Conservation (phyloP, 495 filamentous ascomycete genomes). For the Rusavskia elegans region DNA sequence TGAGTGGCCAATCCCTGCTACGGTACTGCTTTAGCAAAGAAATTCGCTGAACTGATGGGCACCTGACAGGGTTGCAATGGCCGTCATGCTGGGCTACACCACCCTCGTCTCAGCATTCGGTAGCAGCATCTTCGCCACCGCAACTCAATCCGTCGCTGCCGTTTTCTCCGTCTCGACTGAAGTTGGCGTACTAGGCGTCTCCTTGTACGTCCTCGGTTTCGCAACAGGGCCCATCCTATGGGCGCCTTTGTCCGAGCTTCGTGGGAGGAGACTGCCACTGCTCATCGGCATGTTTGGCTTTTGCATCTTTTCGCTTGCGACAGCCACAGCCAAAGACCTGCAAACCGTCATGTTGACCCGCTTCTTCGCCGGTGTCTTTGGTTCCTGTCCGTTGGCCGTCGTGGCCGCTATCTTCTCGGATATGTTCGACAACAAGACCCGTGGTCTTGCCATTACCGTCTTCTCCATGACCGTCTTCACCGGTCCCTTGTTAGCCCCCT, state of each 20-base stretch:
- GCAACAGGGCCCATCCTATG: conserved; percentile 44
- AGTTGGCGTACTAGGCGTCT: conserved; percentile 38
- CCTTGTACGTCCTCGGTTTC: conserved; percentile 46
- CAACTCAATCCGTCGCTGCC: conserved; percentile 26
- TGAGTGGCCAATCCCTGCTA: conserved; percentile 19
- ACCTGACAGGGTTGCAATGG: conserved; percentile 34
- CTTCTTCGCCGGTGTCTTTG: conserved; percentile 65
- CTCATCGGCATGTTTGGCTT: conserved; percentile 65
- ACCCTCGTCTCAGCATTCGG: conserved; percentile 63
- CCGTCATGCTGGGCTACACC: conserved; percentile 61
- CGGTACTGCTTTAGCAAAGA: background rate
- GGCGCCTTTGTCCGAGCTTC: conserved; percentile 50
- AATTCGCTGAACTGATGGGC: background rate
- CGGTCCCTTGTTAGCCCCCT: conserved; percentile 67
- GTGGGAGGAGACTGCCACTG: conserved; percentile 46
- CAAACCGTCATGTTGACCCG: conserved; percentile 72
- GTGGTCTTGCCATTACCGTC: conserved; percentile 66
- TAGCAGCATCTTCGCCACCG: conserved; percentile 38
- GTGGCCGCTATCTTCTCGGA: conserved; percentile 82
- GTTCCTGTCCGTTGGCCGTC: conserved; percentile 63
- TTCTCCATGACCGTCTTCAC: conserved; percentile 77
- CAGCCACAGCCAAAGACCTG: conserved; percentile 59
- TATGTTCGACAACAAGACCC: conserved; percentile 64
- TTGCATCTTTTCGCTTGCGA: conserved; percentile 54
- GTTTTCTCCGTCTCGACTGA: conserved; percentile 38